Evolutionary conservation across 257 asterid genomes (phyloP).

Genomic region (Scutellaria barbata): DNA sequence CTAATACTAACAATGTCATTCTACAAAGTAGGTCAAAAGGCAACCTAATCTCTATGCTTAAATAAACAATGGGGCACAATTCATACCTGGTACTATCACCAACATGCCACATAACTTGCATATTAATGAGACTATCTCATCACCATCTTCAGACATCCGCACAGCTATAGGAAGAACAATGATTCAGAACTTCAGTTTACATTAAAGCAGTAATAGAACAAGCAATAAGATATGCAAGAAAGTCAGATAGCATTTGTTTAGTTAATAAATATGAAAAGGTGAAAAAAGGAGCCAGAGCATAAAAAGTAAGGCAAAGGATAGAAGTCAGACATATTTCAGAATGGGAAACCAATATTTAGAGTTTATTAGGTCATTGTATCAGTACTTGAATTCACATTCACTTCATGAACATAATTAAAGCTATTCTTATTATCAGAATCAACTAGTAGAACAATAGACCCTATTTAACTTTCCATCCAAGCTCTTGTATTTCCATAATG

Average conservation of each 20-base stretch:
- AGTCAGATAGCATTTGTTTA: constrained; percentile 6
- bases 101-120: constrained; percentile 80
- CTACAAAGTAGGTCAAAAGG: constrained; percentile 9
- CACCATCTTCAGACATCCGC: constrained; percentile 52
- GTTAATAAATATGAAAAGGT: constrained; percentile 17
- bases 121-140: constrained; percentile 48
- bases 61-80: constrained; percentile 1
- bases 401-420: constrained; percentile 12
- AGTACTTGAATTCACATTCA: neutral
- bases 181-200: constrained; percentile 37
- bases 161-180: constrained; percentile 48
- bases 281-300: constrained; percentile 17
- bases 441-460: constrained; percentile 24
- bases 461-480: constrained; percentile 13
- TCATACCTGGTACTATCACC: constrained; percentile 77
- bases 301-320: constrained; percentile 1
- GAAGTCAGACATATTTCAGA: constrained; percentile 25
- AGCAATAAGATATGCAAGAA: constrained; percentile 9
- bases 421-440: constrained; percentile 15
- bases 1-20: constrained; percentile 15
- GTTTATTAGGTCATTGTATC: constrained; percentile 18
- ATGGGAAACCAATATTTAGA: constrained; percentile 10
- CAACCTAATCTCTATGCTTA: constrained; percentile 5
- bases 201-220: constrained; percentile 18
- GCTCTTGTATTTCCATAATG: constrained; percentile 5